phyloP scores from a whole-genome alignment of 169 alveolate species.

The Cystoisospora suis region DNA sequence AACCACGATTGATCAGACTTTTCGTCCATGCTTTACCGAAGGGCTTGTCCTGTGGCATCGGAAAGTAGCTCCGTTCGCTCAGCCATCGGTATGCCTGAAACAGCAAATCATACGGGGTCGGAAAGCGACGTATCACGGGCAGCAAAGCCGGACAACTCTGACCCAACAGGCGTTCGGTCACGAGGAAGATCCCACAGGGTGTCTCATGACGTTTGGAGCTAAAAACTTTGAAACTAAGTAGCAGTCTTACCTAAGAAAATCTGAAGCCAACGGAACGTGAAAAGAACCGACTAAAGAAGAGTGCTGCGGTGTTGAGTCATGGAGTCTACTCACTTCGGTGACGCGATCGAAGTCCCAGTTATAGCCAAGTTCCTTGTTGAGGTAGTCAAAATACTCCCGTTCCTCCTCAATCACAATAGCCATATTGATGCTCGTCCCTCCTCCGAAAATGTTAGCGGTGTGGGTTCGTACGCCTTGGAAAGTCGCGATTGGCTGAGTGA shows the following conservation, averaged over 20 bases:
- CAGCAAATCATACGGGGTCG: too few relatives aligned
- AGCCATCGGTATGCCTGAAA: conserved; percentile 16
- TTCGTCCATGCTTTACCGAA: conserved; percentile 23
- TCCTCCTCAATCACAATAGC: conserved; percentile 70
- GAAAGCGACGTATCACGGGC: too few relatives aligned
- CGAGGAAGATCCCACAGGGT: too few relatives aligned
- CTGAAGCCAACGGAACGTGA: too few relatives aligned
- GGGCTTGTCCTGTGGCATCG: conserved; percentile 8
- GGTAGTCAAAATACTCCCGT: conserved; percentile 60
- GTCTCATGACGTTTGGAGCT: too few relatives aligned
- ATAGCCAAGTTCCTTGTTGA: conserved; percentile 60
- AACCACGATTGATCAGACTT: neutral
- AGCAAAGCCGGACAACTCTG: too few relatives aligned
- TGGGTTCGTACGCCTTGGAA: conserved; percentile 74
- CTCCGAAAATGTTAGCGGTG: conserved; percentile 69
- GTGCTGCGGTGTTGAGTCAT: too few relatives aligned
- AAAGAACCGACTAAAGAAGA: too few relatives aligned
- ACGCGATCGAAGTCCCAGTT: conserved; percentile 49
- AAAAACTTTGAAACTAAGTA: too few relatives aligned
- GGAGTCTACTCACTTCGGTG: conserved; percentile 51
- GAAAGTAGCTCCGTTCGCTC: neutral
- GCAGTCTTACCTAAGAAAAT: too few relatives aligned
- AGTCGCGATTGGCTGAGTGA: conserved; percentile 70
- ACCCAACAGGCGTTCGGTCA: too few relatives aligned
- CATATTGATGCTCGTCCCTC: conserved; percentile 75